Percentiles rank a stretch among this genome's conserved stretches.
Conservation (phyloP, 129 eudicot species). For the Escallonia herrerae region DNA sequence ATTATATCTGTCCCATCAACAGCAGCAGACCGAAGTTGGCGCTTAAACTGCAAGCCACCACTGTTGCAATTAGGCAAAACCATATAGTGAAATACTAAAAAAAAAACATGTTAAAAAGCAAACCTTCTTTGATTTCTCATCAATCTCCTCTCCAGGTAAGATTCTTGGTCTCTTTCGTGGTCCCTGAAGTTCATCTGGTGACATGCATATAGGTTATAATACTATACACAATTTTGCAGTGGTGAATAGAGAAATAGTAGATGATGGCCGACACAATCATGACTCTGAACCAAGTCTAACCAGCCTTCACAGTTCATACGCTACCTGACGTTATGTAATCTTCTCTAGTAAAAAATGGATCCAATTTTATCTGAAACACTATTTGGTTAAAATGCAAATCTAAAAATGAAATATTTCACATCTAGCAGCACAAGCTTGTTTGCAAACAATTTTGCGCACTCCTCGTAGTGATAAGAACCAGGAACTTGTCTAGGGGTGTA, state of each 20-base stretch:
- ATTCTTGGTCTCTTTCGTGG: conserved; percentile 78
- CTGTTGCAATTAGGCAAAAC: background rate
- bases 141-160: conserved; percentile 55
- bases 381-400: no score
- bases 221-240: background rate
- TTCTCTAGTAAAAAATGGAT: no score
- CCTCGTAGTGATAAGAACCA: no score
- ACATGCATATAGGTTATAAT: background rate
- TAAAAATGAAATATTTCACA: no score
- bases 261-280: background rate
- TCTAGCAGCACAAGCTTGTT: no score
- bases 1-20: conserved; percentile 69
- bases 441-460: no score
- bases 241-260: no score
- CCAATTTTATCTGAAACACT: no score
- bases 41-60: conserved; percentile 43
- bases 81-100: background rate
- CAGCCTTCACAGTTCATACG: no score
- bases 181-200: conserved; percentile 56
- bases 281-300: background rate
- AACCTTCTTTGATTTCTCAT: conserved; percentile 86
- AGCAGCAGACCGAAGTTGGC: conserved; percentile 55
- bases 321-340: no score
- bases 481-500: no score
- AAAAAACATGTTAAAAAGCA: background rate